Evolutionary conservation across 371 early-diverging fungal species (phyloP), one percentile per base, ranked within the genome.

Genomic region (Capillidium heterosporum): DNA sequence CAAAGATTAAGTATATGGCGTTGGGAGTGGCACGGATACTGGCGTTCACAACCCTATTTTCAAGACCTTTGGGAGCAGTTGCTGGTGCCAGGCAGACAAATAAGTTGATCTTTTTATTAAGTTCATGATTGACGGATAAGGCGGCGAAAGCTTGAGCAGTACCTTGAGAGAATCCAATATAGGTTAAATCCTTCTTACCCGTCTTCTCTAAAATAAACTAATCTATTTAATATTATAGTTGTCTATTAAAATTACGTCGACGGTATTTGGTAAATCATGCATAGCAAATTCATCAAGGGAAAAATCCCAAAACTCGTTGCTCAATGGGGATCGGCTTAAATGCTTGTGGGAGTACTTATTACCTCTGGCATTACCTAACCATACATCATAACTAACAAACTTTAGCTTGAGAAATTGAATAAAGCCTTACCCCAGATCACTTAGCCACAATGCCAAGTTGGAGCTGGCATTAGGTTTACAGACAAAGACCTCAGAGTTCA

Each of bases 111-210:
- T 88, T 79, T 44, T 74, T 67, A 68, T 91, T 89, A 44, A 96
- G 69, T n/a, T 67, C 59, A 2, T 77, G 76, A 62, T 81, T 82
- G 56, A 89, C 70, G 21, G 91, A 85, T 23, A 96, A 74, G 0
- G 89, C 81, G 21, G 92, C 85, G 66, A 95, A 91, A n/a, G 82
- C 84, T 60, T 87, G 86, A 2, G 91, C 85, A 0, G 91, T 88
- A 52, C 95, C 94, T 68, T 96, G 96, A 23, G 92, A 91, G 63
- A 94, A 95, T 3, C 97, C 97, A 63, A 96, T 84, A 62, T 93
- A 96, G 2, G 90, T 80, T 50, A 96, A 72, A 31, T 72, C 76
- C 21, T 76, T 70, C 3, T 75, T 82, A 0, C 86, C 88, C 2
- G 94, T 92, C 42, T 70, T 73, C 29, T 71, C 69, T 46, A 95